Percentiles rank a stretch among this genome's conserved stretches.
These are phyloP conservation scores for Tetradesmus lagerheimii DNA, from an alignment of 139 green algal genomes.

Conservation along the genomic window DNA sequence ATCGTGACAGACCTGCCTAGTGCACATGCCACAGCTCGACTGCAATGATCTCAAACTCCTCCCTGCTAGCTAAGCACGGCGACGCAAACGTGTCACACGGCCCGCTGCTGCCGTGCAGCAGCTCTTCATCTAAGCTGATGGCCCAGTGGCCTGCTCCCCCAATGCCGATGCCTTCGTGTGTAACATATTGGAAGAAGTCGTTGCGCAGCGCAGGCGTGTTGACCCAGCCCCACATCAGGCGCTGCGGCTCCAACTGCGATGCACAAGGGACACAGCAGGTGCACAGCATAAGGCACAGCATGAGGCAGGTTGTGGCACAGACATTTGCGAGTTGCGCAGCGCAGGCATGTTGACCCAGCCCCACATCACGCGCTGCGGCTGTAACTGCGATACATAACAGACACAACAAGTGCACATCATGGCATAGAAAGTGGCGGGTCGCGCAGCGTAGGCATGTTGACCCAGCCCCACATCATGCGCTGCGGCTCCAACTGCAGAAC, in stretches of 20 bases:
- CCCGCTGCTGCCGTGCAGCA: conserved; percentile 73
- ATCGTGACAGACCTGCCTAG: neutral
- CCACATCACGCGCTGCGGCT: conserved; percentile 37
- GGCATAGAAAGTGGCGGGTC: neutral
- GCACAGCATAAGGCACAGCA: conserved; percentile 15
- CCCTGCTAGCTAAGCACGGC: conserved; percentile 63
- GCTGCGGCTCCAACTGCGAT: conserved; percentile 60
- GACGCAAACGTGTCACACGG: conserved; percentile 79
- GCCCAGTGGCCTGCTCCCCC: conserved; percentile 81
- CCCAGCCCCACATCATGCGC: neutral
- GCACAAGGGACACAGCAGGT: neutral
- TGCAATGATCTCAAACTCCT: conserved; percentile 73
- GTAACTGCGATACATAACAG: neutral
- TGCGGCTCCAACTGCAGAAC: neutral
- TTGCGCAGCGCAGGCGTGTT: conserved; percentile 65
- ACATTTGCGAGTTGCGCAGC: neutral
- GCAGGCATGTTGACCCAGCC: neutral
- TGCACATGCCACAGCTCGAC: conserved; percentile 80
- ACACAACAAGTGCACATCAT: neutral
- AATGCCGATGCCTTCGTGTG: conserved; percentile 67
- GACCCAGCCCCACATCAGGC: conserved; percentile 64
- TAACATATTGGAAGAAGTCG: conserved; percentile 84
- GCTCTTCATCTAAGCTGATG: conserved; percentile 83
- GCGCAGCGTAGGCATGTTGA: neutral
- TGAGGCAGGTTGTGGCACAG: no score